These are phyloP conservation scores for Apiosordaria backusii DNA, from an alignment of 495 filamentous ascomycete genomes.

Conservation along the genomic window DNA sequence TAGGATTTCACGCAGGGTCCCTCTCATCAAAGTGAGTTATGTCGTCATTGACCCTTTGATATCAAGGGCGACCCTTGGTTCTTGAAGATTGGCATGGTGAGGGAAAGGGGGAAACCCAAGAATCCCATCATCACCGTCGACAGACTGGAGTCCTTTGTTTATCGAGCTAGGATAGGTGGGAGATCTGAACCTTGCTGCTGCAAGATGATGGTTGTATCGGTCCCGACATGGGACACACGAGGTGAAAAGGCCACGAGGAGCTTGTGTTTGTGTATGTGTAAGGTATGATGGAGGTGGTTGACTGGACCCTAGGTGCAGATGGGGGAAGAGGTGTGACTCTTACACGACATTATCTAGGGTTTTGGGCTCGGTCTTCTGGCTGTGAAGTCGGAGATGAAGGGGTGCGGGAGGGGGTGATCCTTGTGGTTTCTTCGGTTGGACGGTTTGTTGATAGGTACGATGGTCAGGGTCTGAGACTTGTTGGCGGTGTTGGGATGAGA, in stretches of 20 bases:
- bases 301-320: conserved; percentile 6
- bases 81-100: background rate
- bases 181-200: background rate
- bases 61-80: background rate
- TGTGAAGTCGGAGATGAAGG: background rate
- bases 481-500: background rate
- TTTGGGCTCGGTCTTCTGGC: background rate
- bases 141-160: background rate
- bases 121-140: background rate
- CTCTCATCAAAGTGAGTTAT: background rate
- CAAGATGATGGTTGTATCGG: background rate
- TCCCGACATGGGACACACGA: background rate
- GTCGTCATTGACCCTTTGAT: background rate
- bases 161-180: background rate
- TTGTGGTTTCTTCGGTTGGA: background rate
- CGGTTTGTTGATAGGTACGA: background rate
- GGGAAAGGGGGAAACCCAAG: background rate
- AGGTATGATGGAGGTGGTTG: background rate
- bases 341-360: background rate
- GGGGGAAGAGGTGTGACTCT: background rate
- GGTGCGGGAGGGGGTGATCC: background rate
- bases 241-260: background rate
- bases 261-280: background rate
- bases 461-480: conserved; percentile 1
- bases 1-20: background rate